Conservation (phyloP, 192 early-diverging fungal genomes). For the Backusella morwellensis region DNA sequence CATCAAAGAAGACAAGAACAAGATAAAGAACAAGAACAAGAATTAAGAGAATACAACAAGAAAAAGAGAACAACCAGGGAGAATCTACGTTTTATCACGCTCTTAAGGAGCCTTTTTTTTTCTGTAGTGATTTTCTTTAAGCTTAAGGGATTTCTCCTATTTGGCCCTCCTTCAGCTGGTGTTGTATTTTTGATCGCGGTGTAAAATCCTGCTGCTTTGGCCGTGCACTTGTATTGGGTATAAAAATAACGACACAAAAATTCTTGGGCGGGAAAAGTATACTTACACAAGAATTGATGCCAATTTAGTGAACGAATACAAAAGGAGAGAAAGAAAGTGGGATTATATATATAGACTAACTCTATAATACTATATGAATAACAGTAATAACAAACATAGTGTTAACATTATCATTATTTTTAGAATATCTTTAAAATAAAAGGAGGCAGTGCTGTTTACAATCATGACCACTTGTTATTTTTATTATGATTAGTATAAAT, state of each 20-base stretch:
- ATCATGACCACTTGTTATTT: not conserved
- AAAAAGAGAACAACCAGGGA: constrained; percentile 2
- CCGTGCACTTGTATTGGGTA: constrained; percentile 1
- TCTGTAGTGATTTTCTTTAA: not conserved
- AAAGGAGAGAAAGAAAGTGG: not conserved
- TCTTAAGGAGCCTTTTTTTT: not conserved
- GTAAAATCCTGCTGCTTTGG: not conserved
- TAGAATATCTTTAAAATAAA: constrained; percentile 2
- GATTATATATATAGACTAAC: not conserved
- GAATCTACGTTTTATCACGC: not conserved
- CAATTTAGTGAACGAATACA: not conserved
- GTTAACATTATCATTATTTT: not conserved
- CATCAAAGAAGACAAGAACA: not conserved
- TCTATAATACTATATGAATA: not conserved
- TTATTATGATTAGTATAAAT: not conserved
- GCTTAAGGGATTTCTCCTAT: not conserved
- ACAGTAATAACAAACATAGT: not conserved
- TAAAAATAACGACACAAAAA: not conserved
- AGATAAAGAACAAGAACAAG: not conserved
- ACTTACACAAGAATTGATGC: not conserved
- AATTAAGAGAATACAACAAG: not conserved
- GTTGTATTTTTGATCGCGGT: not conserved
- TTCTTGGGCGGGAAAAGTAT: constrained; percentile 1
- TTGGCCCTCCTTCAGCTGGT: not conserved
- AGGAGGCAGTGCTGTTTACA: constrained; percentile 9